Evolutionary conservation across 345 rosid species (phyloP).

Genomic region (Acer campestre): DNA sequence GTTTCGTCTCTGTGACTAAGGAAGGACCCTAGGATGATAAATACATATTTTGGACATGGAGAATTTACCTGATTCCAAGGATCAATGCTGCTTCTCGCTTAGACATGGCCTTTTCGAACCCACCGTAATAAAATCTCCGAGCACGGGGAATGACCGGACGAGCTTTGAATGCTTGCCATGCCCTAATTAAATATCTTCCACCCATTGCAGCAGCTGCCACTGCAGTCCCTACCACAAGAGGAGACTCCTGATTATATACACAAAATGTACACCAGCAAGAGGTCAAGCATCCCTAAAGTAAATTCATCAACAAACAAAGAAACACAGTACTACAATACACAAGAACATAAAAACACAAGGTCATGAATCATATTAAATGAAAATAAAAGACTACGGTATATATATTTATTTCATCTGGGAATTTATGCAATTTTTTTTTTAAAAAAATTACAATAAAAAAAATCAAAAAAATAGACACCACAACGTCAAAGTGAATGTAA

Average conservation of each 20-base stretch:
- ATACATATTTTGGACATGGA: background rate
- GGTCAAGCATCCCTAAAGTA: background rate
- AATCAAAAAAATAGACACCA: too few relatives aligned
- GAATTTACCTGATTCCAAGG: constrained; percentile 40
- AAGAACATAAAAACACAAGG: too few relatives aligned
- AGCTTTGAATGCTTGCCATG: constrained; percentile 46
- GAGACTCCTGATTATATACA: background rate
- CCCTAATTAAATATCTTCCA: constrained; percentile 33
- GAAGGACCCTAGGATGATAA: background rate
- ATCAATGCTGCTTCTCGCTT: constrained; percentile 43
- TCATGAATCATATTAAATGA: too few relatives aligned
- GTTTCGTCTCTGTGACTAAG: too few relatives aligned
- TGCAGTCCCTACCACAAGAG: constrained; percentile 27
- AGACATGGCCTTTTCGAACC: constrained; percentile 41
- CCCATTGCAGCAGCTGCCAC: constrained; percentile 40
- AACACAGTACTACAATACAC: too few relatives aligned
- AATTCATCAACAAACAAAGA: background rate
- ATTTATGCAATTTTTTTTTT: too few relatives aligned
- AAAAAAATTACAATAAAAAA: too few relatives aligned
- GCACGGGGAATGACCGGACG: constrained; percentile 26
- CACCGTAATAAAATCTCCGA: constrained; percentile 41
- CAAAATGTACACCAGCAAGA: background rate
- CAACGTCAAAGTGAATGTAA: too few relatives aligned
- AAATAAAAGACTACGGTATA: too few relatives aligned
- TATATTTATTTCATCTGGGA: too few relatives aligned